Evolutionary conservation across 345 rosid species (phyloP).

Genomic region (Turritis glabra): DNA sequence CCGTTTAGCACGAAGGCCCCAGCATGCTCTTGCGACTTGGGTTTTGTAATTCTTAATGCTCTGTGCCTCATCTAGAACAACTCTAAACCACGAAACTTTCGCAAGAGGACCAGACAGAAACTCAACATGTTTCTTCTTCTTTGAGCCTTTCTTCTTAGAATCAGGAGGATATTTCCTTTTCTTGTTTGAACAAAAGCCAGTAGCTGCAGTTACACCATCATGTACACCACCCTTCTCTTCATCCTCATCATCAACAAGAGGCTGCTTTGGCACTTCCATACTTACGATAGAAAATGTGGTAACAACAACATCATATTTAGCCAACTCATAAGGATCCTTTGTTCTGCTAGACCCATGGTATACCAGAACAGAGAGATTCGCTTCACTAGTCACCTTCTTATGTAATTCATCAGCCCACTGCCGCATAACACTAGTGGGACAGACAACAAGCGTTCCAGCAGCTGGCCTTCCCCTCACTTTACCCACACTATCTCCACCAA

Average conservation of each 20-base stretch:
- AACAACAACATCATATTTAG: constrained; percentile 89
- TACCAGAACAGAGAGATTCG: constrained; percentile 72
- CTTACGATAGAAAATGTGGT: constrained; percentile 95
- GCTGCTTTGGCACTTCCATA: constrained; percentile 96
- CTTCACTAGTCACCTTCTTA: constrained; percentile 71
- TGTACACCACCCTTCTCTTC: constrained; percentile 57
- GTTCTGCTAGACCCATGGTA: constrained; percentile 94
- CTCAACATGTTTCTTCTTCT: constrained; percentile 59
- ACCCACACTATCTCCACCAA: constrained; percentile 30
- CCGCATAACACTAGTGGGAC: constrained; percentile 95
- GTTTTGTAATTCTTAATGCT: constrained; percentile 95
- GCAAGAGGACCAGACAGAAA: constrained; percentile 79
- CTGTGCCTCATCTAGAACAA: constrained; percentile 97
- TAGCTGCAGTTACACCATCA: constrained; percentile 42
- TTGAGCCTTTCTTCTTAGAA: constrained; percentile 54
- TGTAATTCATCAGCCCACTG: constrained; percentile 92
- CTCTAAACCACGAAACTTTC: constrained; percentile 93
- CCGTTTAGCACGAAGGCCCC: constrained; percentile 98
- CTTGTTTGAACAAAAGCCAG: constrained; percentile 47
- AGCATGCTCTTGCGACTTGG: constrained; percentile 97
- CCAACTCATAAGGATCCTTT: constrained; percentile 76
- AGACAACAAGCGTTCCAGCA: constrained; percentile 95
- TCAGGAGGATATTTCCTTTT: constrained; percentile 61
- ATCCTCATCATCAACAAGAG: constrained; percentile 60
- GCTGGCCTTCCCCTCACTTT: constrained; percentile 75